Percentiles rank a stretch among this genome's conserved stretches.
Evolutionary conservation across 2,329 filamentous ascomycete species (phyloP).

Genomic region (Pleoardoris graminearum): DNA sequence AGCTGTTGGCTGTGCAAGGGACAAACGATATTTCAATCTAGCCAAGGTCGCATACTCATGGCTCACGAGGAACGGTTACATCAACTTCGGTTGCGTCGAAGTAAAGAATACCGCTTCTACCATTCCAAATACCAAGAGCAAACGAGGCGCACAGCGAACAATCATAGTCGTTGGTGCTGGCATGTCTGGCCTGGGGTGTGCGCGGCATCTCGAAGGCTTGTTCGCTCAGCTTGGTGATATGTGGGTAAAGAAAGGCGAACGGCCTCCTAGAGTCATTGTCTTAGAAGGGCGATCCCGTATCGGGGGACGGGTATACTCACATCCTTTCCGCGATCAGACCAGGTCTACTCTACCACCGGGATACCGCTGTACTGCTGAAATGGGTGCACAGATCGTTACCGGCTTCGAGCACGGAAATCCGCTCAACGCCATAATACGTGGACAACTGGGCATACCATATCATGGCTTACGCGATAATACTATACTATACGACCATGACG

Average conservation of each 20-base stretch:
- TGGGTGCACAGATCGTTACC: slow-evolving; percentile 98
- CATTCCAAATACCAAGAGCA: slow-evolving; percentile 43
- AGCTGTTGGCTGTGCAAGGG: slow-evolving; percentile 86
- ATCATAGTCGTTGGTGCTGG: slow-evolving; percentile 89
- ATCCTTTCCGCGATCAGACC: slow-evolving; percentile 65
- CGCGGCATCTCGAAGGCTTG: slow-evolving; percentile 85
- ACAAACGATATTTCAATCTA: slow-evolving; percentile 84
- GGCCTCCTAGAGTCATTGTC: slow-evolving; percentile 73
- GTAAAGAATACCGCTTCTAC: slow-evolving; percentile 56
- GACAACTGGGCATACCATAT: slow-evolving; percentile 84
- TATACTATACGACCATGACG: slow-evolving; percentile 85
- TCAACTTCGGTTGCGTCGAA: slow-evolving; percentile 92
- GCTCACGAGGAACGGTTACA: slow-evolving; percentile 87
- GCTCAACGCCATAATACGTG: slow-evolving; percentile 85
- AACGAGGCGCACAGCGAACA: slow-evolving; percentile 64
- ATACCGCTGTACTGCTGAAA: slow-evolving; percentile 80
- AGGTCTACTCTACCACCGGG: slow-evolving; percentile 55
- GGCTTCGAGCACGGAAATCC: slow-evolving; percentile 96
- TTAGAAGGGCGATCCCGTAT: slow-evolving; percentile 86
- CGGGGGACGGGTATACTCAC: slow-evolving; percentile 92
- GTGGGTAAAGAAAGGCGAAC: slow-evolving; percentile 67
- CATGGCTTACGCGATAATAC: slow-evolving; percentile 79
- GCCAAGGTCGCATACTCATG: slow-evolving; percentile 90
- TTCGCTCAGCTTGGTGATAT: slow-evolving; percentile 76
- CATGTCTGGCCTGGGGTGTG: slow-evolving; percentile 90